Percentiles rank a stretch among this genome's conserved stretches.
Conservation (phyloP, 345 rosid species). For the Bruguiera parviflora region DNA sequence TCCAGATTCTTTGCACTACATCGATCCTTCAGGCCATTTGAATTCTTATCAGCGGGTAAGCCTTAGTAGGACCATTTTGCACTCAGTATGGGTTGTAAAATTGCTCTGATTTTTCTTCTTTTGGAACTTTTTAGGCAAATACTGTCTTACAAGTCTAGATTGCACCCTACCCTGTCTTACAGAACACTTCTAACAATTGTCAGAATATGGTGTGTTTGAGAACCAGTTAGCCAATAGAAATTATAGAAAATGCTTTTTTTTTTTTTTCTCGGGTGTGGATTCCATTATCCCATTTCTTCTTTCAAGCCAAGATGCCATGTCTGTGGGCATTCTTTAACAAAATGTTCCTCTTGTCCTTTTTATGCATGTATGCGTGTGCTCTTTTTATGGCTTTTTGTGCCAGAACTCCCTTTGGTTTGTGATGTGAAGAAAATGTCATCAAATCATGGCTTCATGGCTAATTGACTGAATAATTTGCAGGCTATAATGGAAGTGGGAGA, state of each 20-base stretch:
- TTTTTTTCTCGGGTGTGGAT: no score
- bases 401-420: background rate
- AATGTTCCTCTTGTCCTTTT: background rate
- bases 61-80: background rate
- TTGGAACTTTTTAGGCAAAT: no score
- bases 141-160: no score
- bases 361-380: background rate
- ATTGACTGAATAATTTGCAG: conserved; percentile 29
- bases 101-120: background rate
- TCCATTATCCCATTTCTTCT: background rate
- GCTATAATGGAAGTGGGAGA: conserved; percentile 86
- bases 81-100: background rate
- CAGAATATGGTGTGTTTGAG: no score
- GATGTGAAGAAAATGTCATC: background rate
- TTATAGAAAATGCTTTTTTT: no score
- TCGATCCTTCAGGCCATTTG: conserved; percentile 68
- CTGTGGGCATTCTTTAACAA: no score
- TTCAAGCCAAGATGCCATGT: background rate
- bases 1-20: conserved; percentile 74
- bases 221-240: no score
- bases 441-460: background rate
- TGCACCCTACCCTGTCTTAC: no score
- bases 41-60: conserved; percentile 80
- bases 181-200: no score
- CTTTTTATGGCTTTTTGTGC: background rate